phyloP scores from a whole-genome alignment of 2,329 filamentous ascomycete genomes.

The Botryosphaeria dothidea region DNA sequence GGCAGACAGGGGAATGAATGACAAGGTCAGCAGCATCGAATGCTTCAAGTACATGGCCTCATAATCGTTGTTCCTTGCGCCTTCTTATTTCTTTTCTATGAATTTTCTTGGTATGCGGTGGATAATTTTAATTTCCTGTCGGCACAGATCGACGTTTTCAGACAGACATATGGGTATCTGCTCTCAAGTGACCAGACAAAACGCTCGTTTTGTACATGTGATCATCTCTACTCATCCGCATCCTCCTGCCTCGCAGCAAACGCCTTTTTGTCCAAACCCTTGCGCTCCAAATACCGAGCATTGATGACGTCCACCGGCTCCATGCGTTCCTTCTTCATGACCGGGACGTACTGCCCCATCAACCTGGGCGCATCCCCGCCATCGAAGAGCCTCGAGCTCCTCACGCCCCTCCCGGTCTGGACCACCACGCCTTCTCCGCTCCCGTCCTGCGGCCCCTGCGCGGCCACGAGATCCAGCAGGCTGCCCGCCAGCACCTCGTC shows the following conservation, averaged over 20 bases:
- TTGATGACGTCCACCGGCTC: slow-evolving; percentile 65
- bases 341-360: slow-evolving; percentile 59
- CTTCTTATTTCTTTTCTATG: not conserved
- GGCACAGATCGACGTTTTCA: not conserved
- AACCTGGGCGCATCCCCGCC: slow-evolving; percentile 56
- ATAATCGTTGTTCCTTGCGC: not conserved
- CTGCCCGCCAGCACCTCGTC: slow-evolving; percentile 81
- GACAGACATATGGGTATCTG: not conserved
- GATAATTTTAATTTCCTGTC: not conserved
- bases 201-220: not conserved
- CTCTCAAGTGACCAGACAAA: not conserved
- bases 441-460: slow-evolving; percentile 32
- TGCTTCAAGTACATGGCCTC: not conserved
- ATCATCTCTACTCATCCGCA: slow-evolving; percentile 7
- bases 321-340: slow-evolving; percentile 58
- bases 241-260: not conserved
- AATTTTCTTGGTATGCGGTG: too few relatives aligned
- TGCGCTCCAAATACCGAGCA: slow-evolving; percentile 56
- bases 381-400: slow-evolving; percentile 58
- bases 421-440: slow-evolving; percentile 13
- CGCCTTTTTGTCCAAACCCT: slow-evolving; percentile 40
- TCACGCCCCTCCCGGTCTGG: not conserved
- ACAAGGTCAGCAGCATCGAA: not conserved
- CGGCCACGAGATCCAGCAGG: slow-evolving; percentile 65
- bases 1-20: not conserved